phyloP scores from a whole-genome alignment of 306 rosid genomes.

The Trichosanthes truncata region DNA sequence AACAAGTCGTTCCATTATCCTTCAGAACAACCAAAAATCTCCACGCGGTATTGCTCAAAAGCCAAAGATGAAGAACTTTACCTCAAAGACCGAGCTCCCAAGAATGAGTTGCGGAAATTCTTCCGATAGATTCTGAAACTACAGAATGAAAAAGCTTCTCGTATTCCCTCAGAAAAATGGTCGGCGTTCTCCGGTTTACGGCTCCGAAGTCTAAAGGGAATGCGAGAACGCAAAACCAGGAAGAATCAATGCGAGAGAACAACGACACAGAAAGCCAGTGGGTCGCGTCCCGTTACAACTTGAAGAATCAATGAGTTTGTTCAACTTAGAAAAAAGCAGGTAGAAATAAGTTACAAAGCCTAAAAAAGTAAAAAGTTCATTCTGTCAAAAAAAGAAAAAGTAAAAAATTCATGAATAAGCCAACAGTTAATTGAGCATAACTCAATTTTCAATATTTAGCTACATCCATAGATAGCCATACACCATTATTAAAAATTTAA shows the following conservation, averaged over 20 bases:
- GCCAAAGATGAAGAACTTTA: not conserved
- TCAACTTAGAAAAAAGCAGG: no score
- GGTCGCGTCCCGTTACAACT: not conserved
- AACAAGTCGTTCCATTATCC: not conserved
- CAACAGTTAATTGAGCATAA: no score
- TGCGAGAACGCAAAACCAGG: not conserved
- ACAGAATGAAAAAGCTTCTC: not conserved
- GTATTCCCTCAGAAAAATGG: conserved; percentile 1
- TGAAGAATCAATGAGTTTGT: not conserved
- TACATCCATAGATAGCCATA: no score
- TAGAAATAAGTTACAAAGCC: no score
- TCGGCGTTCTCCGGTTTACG: not conserved
- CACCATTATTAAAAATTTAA: no score
- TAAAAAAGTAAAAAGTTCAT: no score
- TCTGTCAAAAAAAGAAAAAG: no score
- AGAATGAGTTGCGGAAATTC: not conserved
- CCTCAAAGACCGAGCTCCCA: not conserved
- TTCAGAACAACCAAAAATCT: not conserved
- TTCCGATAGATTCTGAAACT: not conserved
- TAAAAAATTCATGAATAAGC: no score
- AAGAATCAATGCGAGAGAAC: not conserved
- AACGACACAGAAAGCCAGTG: not conserved
- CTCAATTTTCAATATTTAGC: no score
- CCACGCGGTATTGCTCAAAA: no score
- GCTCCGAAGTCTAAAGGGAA: conserved; percentile 1